Evolutionary conservation across 805 yeast species (phyloP), one percentile per base, ranked within the genome.

Genomic region (Saccharomyces kudriavzevii): DNA sequence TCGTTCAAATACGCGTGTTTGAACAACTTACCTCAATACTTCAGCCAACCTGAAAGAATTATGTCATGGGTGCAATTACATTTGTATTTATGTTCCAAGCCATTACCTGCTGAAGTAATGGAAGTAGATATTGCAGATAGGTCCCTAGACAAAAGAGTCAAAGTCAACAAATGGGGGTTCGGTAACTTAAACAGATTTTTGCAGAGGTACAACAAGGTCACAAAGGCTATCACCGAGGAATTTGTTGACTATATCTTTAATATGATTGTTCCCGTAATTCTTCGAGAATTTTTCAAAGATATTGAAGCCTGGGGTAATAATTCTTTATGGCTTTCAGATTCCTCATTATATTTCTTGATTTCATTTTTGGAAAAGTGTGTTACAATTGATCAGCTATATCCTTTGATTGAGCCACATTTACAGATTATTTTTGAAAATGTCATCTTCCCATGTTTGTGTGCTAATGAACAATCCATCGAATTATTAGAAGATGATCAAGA

Each of bases 131-230:
- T 76, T 11, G 73, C 77, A 20, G 84, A 80, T 54, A 75, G 81
- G 54, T 63, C 66, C 49, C 66, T 70, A 43, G 78, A 67, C 59
- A 75, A 62, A 62, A 73, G 85, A 78, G 84, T 75, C 65, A 92
- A 83, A 70, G 82, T 81, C 63, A 91, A 77, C 73, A 94, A 94
- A 69, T 92, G 99, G 98, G 83, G 92, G 4, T 83, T 83, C 60
- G 89, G 87, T 43, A 89, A 89, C 66, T 66, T 91, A 50, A 79
- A 78, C 61, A 79, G 92, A 60, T 72, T 90, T 20, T 84, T 87
- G 61, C 77, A 79, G 51, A 79, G 88, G 59, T 90, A 82, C 65
- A 54, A 65, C n/a, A 64, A 68, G 82, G 80, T 50, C 65, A 83
- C 56, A 58, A 71, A 74, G 70, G 52, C 58, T 29, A 65, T 60